Evolutionary conservation across 2,329 filamentous ascomycete genomes (phyloP).

Genomic region (Penicillium sp.): DNA sequence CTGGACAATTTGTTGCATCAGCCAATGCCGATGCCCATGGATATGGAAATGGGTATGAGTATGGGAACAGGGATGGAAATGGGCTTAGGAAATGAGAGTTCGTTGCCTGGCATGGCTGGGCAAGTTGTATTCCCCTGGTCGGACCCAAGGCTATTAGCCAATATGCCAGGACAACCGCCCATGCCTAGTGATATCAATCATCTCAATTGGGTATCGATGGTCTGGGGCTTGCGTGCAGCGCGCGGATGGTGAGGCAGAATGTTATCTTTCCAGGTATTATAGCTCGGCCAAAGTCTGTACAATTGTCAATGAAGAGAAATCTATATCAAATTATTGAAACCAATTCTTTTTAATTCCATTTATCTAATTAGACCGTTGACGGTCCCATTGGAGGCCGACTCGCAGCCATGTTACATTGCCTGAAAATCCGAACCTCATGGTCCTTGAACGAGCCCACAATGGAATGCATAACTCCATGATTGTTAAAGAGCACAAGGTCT

Average conservation of each 20-base stretch:
- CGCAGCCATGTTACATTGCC: constrained; percentile 73
- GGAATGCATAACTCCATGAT: constrained; percentile 71
- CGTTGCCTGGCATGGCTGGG: neutral
- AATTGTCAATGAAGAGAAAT: neutral
- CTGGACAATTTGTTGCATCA: neutral
- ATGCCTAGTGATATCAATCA: constrained; percentile 7
- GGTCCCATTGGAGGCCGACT: constrained; percentile 24
- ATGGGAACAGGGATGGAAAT: neutral
- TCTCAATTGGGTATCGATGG: constrained; percentile 11
- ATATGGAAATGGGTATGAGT: neutral
- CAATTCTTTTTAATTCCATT: neutral
- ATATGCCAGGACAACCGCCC: neutral
- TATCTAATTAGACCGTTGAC: neutral
- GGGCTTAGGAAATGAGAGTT: constrained; percentile 1
- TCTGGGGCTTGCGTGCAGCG: constrained; percentile 4
- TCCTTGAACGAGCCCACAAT: constrained; percentile 73
- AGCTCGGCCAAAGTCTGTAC: neutral
- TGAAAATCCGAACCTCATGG: constrained; percentile 71
- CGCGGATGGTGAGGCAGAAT: constrained; percentile 1
- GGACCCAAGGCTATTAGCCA: neutral
- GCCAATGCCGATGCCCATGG: constrained; percentile 1
- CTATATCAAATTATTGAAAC: neutral
- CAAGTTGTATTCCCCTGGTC: neutral
- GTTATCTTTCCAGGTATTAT: neutral
- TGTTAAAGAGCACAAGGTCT: constrained; percentile 77